A percentile compares a stretch with the other conserved stretches of the same genome.
Conservation (phyloP, 1,284 basidiomycete genomes). For the Cutaneotrichosporon spelunceum region DNA sequence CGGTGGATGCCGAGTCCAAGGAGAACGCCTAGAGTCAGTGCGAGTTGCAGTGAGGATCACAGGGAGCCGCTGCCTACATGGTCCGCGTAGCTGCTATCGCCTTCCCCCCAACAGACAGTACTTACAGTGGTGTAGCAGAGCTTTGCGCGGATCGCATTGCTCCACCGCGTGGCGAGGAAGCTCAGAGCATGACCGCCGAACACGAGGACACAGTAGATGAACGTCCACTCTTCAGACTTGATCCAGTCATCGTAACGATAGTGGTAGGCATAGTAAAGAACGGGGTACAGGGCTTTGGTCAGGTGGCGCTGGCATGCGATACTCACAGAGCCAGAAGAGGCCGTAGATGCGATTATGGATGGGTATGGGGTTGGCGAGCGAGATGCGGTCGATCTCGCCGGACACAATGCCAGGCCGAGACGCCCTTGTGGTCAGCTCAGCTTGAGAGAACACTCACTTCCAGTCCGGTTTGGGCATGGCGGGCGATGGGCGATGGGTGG, state of each 20-base stretch:
- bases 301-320: not conserved
- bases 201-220: conserved; percentile 81
- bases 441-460: not conserved
- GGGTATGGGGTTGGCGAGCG: conserved; percentile 75
- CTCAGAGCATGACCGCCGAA: conserved; percentile 85
- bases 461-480: conserved; percentile 4
- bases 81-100: not conserved
- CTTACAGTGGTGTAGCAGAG: conserved; percentile 60
- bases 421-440: conserved; percentile 18
- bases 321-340: conserved; percentile 62
- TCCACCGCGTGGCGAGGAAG: conserved; percentile 91
- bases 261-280: conserved; percentile 88
- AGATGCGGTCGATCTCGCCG: conserved; percentile 77
- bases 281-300: conserved; percentile 66
- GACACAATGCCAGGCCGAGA: conserved; percentile 59
- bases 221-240: conserved; percentile 92
- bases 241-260: conserved; percentile 81
- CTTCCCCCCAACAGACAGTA: conserved; percentile 19
- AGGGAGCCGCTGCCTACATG: not conserved
- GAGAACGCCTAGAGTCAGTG: conserved; percentile 58
- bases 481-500: not conserved
- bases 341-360: conserved; percentile 77
- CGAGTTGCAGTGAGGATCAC: not conserved
- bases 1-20: conserved; percentile 70
- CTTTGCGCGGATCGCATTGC: conserved; percentile 70